Base-by-base conservation (phyloP, 495 filamentous ascomycete genomes). In the Penicillium nucicola region DNA sequence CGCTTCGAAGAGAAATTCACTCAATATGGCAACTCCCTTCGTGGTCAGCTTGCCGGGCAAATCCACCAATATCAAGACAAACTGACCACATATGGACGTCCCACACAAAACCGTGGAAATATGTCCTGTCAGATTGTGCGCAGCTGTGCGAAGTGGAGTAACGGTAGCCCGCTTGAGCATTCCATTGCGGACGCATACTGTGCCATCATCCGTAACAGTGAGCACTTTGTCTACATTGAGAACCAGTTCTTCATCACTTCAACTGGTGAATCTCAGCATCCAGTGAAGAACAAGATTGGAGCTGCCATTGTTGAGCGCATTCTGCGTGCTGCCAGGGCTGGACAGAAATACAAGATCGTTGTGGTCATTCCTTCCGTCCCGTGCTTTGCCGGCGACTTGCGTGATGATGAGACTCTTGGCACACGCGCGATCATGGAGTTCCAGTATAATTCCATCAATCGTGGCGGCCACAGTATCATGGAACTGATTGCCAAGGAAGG, bases 211-310 rank as follows among this genome's bases (percentile, higher is more conserved):
- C 77, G 75, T 18, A 85, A 88, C 54, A 89, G 87, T 35, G 66
- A 86, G 64, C 88, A 96, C 65, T 96, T 89, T 57, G 68, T 97
- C 32, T 97, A 96, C 68, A 96, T 97, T 14, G 92, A 97, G 70
- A 97, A 97, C 58, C 92, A 97, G 66, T 97, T 97, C 77, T 97
- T 97, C 75, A 97, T 97, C 71, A 96, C 92, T 0, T 89, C 91
- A 3, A 95, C 90, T 1, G 77, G 77, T 13, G 78, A 87, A 37
- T 67, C 80, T 23, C 92, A 95, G 66, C 80, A 77, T 45, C 92
- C 92, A 0, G 85, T 97, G 11, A 77, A 80, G 58, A 97, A 97
- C 67, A 85, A 86, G 68, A 89, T 97, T 43, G 92, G 92, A 33
- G 84, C 82, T 20, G 87, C 89, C 7, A 92, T 97, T 45, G 89